phyloP scores from a whole-genome alignment of 2,329 filamentous ascomycete species.

The Cadophora malorum region DNA sequence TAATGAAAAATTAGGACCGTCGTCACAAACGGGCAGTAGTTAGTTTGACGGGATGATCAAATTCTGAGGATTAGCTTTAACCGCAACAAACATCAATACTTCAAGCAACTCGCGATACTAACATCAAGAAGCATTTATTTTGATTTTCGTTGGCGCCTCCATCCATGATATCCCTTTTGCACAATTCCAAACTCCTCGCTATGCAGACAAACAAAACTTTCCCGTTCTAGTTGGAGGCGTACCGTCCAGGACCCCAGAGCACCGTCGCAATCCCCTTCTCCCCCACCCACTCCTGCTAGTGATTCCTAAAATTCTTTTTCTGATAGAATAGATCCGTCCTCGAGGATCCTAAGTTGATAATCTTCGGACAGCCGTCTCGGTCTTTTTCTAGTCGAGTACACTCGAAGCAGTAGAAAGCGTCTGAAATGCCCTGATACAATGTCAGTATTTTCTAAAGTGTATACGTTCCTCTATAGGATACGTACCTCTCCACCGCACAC shows the following conservation, averaged over 20 bases:
- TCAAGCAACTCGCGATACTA: conserved; percentile 4
- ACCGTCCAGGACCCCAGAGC: not conserved
- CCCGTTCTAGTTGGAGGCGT: not conserved
- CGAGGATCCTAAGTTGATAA: conserved; percentile 95
- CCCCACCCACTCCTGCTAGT: conserved; percentile 43
- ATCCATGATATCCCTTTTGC: not conserved
- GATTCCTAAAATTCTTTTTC: conserved; percentile 74
- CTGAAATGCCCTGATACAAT: conserved; percentile 75
- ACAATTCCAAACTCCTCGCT: conserved; percentile 29
- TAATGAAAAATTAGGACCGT: not conserved
- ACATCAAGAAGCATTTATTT: not conserved
- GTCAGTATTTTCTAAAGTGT: conserved; percentile 25
- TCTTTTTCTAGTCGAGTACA: conserved; percentile 97
- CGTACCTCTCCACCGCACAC: conserved; percentile 86
- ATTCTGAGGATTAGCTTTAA: not conserved
- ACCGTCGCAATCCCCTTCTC: not conserved
- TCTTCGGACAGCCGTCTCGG: conserved; percentile 96
- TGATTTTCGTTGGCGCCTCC: not conserved
- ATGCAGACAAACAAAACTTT: conserved; percentile 26
- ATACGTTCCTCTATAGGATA: not conserved
- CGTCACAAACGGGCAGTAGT: not conserved
- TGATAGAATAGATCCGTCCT: conserved; percentile 78
- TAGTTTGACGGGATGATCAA: not conserved
- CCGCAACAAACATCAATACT: not conserved
- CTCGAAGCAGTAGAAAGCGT: conserved; percentile 99